A percentile compares a stretch with the other conserved stretches of the same genome.
Conservation (phyloP, 352 stramenopile genomes). For the Phytophthora sojae region DNA sequence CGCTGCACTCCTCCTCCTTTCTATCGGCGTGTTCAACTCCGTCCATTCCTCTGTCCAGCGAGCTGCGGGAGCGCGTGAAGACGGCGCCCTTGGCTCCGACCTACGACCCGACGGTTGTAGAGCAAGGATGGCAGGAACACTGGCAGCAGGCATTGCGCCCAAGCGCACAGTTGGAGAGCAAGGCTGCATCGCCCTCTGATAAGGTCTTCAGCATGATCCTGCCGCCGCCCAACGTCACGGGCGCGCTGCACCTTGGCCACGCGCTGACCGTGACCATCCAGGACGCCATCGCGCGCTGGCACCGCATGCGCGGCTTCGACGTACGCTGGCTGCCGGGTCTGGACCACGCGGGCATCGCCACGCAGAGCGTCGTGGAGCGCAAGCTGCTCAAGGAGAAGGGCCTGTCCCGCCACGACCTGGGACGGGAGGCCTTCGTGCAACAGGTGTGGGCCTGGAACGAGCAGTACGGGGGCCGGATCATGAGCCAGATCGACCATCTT, state of each 20-base stretch:
- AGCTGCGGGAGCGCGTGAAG: slow-evolving; percentile 65
- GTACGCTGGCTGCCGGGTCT: slow-evolving; percentile 97
- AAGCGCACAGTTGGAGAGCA: slow-evolving; percentile 29
- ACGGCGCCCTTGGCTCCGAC: slow-evolving; percentile 55
- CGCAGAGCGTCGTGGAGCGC: slow-evolving; percentile 98
- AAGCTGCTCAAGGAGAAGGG: slow-evolving; percentile 96
- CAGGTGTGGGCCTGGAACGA: slow-evolving; percentile 99
- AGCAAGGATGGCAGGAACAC: slow-evolving; percentile 75
- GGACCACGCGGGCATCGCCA: slow-evolving; percentile 99
- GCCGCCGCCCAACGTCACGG: slow-evolving; percentile 98
- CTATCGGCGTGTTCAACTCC: not conserved
- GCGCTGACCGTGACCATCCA: slow-evolving; percentile 97
- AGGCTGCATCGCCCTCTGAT: not conserved
- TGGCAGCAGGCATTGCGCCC: slow-evolving; percentile 64
- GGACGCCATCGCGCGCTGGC: slow-evolving; percentile 96
- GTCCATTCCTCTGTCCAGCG: slow-evolving; percentile 44
- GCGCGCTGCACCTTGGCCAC: slow-evolving; percentile 97
- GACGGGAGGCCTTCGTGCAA: slow-evolving; percentile 97
- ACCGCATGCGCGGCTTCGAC: slow-evolving; percentile 98
- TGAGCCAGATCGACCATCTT: slow-evolving; percentile 94
- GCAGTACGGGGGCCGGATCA: slow-evolving; percentile 97
- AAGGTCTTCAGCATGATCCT: slow-evolving; percentile 88
- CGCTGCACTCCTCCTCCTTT: slow-evolving; percentile 3
- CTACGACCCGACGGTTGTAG: slow-evolving; percentile 73
- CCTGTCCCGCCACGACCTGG: slow-evolving; percentile 94